These are phyloP conservation scores for Oryza meyeriana DNA, from an alignment of 176 grass and related monocot genomes.

Conservation along the genomic window DNA sequence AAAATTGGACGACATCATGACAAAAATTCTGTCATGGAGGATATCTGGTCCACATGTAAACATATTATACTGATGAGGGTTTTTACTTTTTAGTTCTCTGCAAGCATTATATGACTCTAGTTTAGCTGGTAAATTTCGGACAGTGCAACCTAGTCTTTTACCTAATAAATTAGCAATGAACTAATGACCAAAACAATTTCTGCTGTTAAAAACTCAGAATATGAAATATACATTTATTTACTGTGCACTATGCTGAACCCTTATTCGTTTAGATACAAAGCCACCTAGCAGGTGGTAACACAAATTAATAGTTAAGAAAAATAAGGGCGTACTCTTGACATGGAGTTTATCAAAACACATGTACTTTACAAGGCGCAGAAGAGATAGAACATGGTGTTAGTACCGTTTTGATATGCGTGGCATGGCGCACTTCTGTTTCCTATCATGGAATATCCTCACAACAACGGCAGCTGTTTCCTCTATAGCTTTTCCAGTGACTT, in stretches of 20 bases:
- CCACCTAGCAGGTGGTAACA: constrained; percentile 34
- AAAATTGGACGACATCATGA: constrained; percentile 11
- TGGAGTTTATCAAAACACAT: constrained; percentile 20
- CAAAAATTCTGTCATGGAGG: neutral
- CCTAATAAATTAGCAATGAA: neutral
- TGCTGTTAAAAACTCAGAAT: neutral
- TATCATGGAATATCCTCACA: constrained; percentile 84
- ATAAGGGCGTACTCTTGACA: neutral
- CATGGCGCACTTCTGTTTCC: constrained; percentile 79
- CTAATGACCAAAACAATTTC: constrained; percentile 13
- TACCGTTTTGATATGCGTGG: constrained; percentile 91
- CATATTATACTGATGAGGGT: neutral
- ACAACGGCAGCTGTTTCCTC: constrained; percentile 96
- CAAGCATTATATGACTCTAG: neutral
- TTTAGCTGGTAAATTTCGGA: constrained; percentile 13
- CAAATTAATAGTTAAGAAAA: constrained; percentile 5
- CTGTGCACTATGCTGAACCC: constrained; percentile 3
- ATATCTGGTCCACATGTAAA: constrained; percentile 20
- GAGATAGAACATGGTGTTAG: constrained; percentile 53
- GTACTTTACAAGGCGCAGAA: constrained; percentile 34
- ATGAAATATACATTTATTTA: constrained; percentile 21
- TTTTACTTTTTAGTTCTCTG: neutral
- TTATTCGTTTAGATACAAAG: constrained; percentile 39
- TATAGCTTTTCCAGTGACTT: constrained; percentile 91
- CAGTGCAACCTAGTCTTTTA: constrained; percentile 6